Evolutionary conservation across 164 flowering plant species (phyloP), one percentile per base, ranked within the genome.

Genomic region (Stephania japonica): DNA sequence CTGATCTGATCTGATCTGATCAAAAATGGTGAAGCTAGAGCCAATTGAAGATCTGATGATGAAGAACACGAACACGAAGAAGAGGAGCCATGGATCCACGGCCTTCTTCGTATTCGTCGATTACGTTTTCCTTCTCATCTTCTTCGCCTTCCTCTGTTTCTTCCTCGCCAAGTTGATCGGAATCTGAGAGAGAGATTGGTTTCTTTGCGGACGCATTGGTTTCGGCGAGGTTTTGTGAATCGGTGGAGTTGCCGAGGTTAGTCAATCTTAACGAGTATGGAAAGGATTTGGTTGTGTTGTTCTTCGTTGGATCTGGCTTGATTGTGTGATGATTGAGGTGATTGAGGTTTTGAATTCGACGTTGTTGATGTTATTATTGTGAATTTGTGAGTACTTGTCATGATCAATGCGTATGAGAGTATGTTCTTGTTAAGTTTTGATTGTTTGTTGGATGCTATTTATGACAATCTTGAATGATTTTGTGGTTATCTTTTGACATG

Each of bases 21-120:
- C n/a, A n/a, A n/a, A n/a, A 65, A 87, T 89, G 92, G 87, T 86
- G 63, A 83, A 78, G 61, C 74, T 85, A n/a, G 85, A 81, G 68
- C 42, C 67, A 12, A 1, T 76, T 43, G 82, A 74, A 44, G 81
- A 85, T 24, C 61, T 32, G 56, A 74, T 66, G 73, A 83, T 74
- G 64, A 73, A 82, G 73, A 90, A 81, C 42, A 32, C 38, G 38
- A 32, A 32, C n/a, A n/a, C n/a, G 56, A 74, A 69, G 73, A 83
- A 76, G 64, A 73, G 83, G 73, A 90, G 81, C 42, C 92, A 88
- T 71, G 94, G 91, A 56, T 88, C 93, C 7, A 84, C 89, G 49
- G 76, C 56, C n/a, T 83, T 90, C 67, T 91, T 91, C 70, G 84
- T 91, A 4, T 76, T 86, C 69, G 70, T 90, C 0, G 97, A 91